Conservation (phyloP, 2,329 filamentous ascomycete species). For the Alternaria consortialis region DNA sequence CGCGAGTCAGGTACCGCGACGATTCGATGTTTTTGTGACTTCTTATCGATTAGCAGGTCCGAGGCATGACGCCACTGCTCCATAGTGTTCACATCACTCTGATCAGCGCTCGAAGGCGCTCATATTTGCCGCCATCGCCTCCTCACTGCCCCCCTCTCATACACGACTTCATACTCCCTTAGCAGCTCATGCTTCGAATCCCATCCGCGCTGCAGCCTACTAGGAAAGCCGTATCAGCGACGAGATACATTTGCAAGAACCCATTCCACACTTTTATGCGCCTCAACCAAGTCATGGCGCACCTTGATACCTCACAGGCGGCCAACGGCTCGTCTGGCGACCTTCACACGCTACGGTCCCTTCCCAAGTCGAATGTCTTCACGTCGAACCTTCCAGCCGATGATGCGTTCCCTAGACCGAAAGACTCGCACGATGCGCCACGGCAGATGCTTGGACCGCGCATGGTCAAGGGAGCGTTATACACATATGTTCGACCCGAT, state of each 20-base stretch:
- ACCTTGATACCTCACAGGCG: slow-evolving; percentile 48
- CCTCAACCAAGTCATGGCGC: slow-evolving; percentile 56
- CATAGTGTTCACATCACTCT: slow-evolving; percentile 29
- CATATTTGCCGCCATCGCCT: slow-evolving; percentile 22
- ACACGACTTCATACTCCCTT: not conserved
- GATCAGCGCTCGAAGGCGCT: not conserved
- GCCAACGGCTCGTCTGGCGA: slow-evolving; percentile 20
- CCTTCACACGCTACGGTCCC: slow-evolving; percentile 55
- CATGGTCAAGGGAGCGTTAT: slow-evolving; percentile 83
- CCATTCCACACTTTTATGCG: slow-evolving; percentile 36
- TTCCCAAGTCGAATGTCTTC: slow-evolving; percentile 72
- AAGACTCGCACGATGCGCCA: slow-evolving; percentile 80
- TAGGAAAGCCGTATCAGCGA: slow-evolving; percentile 5
- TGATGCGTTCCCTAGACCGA: slow-evolving; percentile 78
- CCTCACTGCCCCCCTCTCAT: not conserved
- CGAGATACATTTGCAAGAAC: slow-evolving; percentile 14
- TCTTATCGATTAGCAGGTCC: slow-evolving; percentile 30
- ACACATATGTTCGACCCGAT: slow-evolving; percentile 90
- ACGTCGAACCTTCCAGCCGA: slow-evolving; percentile 78
- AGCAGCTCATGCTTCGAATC: slow-evolving; percentile 30
- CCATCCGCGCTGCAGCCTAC: slow-evolving; percentile 17
- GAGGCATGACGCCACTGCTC: slow-evolving; percentile 36
- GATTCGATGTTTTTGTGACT: slow-evolving; percentile 5
- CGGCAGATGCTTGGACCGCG: slow-evolving; percentile 80
- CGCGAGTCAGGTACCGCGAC: slow-evolving; percentile 30